phyloP scores from a whole-genome alignment of 768 basidiomycete genomes.

The Boletus rufocinnamomeus region DNA sequence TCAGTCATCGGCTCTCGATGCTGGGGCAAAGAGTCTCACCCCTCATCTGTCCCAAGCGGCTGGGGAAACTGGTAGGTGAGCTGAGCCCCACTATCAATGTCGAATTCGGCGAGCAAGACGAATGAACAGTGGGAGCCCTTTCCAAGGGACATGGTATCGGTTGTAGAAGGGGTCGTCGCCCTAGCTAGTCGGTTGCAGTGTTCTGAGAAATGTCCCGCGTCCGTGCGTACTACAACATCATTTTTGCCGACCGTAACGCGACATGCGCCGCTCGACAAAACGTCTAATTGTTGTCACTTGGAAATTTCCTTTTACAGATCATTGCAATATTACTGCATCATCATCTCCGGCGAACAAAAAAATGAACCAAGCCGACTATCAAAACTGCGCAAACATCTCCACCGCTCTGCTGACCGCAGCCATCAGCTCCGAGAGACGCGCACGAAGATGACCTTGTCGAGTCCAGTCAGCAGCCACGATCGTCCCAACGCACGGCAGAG shows the following conservation, averaged over 20 bases:
- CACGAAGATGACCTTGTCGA: constrained; percentile 26
- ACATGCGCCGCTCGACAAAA: constrained; percentile 15
- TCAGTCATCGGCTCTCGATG: constrained; percentile 5
- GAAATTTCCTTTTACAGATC: constrained; percentile 33
- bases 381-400: constrained; percentile 25
- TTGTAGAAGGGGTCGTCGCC: background rate
- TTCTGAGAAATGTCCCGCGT: constrained; percentile 11
- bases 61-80: constrained; percentile 96
- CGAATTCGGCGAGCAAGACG: constrained; percentile 97
- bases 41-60: constrained; percentile 91
- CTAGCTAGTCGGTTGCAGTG: background rate
- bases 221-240: constrained; percentile 7
- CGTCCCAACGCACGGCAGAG: constrained; percentile 1
- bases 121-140: constrained; percentile 84
- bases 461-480: constrained; percentile 18
- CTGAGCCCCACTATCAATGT: constrained; percentile 92
- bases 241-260: constrained; percentile 12
- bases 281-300: constrained; percentile 14
- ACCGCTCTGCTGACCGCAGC: constrained; percentile 29
- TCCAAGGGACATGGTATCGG: constrained; percentile 50
- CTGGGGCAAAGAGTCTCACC: constrained; percentile 50
- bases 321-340: background rate
- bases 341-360: background rate
- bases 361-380: constrained; percentile 1
- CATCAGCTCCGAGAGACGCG: constrained; percentile 30